These are phyloP conservation scores for Hypoxylon sp. DNA, from an alignment of 2,329 filamentous ascomycete species.

Conservation along the genomic window DNA sequence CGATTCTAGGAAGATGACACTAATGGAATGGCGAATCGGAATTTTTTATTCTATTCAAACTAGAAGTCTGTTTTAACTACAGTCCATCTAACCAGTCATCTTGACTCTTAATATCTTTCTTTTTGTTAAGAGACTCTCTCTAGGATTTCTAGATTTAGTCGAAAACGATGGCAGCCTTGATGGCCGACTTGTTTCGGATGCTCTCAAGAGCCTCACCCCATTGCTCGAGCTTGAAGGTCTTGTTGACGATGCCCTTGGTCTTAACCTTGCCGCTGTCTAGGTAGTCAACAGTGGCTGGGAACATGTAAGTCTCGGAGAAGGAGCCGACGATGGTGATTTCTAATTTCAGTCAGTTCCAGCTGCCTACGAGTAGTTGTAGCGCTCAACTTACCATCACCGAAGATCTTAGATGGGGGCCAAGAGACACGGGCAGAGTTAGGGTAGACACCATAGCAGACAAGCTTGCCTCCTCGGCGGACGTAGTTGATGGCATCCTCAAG, in stretches of 20 bases:
- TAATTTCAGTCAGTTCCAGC: slow-evolving; percentile 57
- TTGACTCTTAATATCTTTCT: slow-evolving; percentile 23
- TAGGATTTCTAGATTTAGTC: slow-evolving; percentile 60
- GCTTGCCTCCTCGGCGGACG: slow-evolving; percentile 77
- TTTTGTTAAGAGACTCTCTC: slow-evolving; percentile 2
- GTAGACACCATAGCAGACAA: slow-evolving; percentile 82
- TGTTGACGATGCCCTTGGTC: slow-evolving; percentile 79
- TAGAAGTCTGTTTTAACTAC: slow-evolving; percentile 44
- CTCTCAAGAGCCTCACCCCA: slow-evolving; percentile 78
- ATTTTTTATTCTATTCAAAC: slow-evolving; percentile 41
- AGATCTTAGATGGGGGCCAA: slow-evolving; percentile 81
- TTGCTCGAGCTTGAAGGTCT: slow-evolving; percentile 80
- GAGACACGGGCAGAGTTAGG: slow-evolving; percentile 72
- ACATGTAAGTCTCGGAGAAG: slow-evolving; percentile 82
- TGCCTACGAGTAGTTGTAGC: neutral
- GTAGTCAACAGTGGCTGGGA: slow-evolving; percentile 69
- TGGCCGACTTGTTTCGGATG: slow-evolving; percentile 79
- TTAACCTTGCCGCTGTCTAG: slow-evolving; percentile 73
- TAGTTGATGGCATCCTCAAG: slow-evolving; percentile 80
- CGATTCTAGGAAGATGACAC: slow-evolving; percentile 5
- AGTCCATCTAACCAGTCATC: slow-evolving; percentile 3
- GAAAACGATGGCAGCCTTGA: slow-evolving; percentile 81
- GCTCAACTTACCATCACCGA: slow-evolving; percentile 59
- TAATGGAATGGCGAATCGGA: slow-evolving; percentile 23
- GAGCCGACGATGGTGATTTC: slow-evolving; percentile 82